phyloP scores from a whole-genome alignment of 306 rosid species.

The Lagenaria siceraria region DNA sequence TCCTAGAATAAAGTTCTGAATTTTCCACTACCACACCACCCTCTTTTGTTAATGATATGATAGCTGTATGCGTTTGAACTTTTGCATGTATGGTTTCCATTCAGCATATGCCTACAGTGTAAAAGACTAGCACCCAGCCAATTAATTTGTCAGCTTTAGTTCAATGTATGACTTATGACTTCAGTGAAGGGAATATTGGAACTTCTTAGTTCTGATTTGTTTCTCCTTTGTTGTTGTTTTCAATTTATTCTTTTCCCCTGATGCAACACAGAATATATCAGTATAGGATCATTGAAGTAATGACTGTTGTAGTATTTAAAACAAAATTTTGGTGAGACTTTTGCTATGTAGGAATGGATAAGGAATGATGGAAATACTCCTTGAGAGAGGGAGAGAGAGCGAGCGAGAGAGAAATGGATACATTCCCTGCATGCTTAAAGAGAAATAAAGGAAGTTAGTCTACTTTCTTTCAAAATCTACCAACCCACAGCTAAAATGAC shows the following conservation, averaged over 20 bases:
- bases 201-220: not conserved
- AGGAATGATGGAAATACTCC: not conserved
- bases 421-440: not conserved
- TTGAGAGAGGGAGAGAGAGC: not conserved
- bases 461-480: not conserved
- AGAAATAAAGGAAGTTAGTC: not conserved
- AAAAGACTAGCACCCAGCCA: not conserved
- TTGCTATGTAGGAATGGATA: not conserved
- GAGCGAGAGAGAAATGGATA: not conserved
- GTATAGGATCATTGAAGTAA: not conserved
- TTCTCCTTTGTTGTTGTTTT: not conserved
- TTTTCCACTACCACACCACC: too few species aligned
- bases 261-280: not conserved
- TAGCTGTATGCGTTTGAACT: not conserved
- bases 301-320: not conserved
- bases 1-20: too few species aligned
- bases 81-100: not conserved
- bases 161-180: not conserved
- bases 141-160: not conserved
- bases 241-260: not conserved
- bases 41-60: not conserved
- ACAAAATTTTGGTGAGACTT: not conserved
- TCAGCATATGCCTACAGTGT: not conserved
- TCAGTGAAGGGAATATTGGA: not conserved
- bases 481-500: not conserved